Conservation (phyloP, 495 filamentous ascomycete genomes). For the Hypoxylon cercidicola region DNA sequence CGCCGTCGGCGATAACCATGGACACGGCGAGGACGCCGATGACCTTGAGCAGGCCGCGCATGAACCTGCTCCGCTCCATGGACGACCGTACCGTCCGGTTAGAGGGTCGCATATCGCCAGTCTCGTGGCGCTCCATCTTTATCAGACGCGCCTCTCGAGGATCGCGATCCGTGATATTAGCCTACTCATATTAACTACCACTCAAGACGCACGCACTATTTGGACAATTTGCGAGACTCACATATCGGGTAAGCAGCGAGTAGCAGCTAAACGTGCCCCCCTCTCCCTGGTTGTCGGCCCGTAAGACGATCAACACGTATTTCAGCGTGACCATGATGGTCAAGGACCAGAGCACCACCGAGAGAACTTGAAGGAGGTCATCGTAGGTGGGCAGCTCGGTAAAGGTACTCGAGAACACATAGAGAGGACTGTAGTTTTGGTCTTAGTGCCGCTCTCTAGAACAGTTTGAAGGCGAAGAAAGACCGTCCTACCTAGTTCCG, state of each 20-base stretch:
- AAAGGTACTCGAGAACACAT: constrained; percentile 79
- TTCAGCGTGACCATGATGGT: constrained; percentile 80
- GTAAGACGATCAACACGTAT: constrained; percentile 74
- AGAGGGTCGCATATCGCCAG: constrained; percentile 61
- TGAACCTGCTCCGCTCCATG: constrained; percentile 66
- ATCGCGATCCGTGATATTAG: constrained; percentile 66
- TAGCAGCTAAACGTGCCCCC: constrained; percentile 81
- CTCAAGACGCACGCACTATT: neutral
- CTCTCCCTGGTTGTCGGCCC: constrained; percentile 80
- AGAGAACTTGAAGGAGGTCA: constrained; percentile 74
- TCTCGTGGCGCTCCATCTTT: constrained; percentile 68
- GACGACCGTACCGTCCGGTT: constrained; percentile 64
- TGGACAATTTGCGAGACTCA: constrained; percentile 45
- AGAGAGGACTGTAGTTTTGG: constrained; percentile 63
- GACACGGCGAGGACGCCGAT: constrained; percentile 77
- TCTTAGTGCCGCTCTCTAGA: neutral
- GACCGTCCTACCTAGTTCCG: constrained; percentile 63
- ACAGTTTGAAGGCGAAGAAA: neutral
- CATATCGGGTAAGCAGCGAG: constrained; percentile 75
- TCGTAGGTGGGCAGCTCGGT: constrained; percentile 63
- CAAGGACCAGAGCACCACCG: constrained; percentile 78
- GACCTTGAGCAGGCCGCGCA: constrained; percentile 66
- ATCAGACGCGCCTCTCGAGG: constrained; percentile 60
- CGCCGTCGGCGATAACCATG: constrained; percentile 74
- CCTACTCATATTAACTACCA: constrained; percentile 48